A percentile compares a stretch with the other conserved stretches of the same genome.
Evolutionary conservation across 768 basidiomycete genomes (phyloP).

Genomic region (Tulasnella sp.): DNA sequence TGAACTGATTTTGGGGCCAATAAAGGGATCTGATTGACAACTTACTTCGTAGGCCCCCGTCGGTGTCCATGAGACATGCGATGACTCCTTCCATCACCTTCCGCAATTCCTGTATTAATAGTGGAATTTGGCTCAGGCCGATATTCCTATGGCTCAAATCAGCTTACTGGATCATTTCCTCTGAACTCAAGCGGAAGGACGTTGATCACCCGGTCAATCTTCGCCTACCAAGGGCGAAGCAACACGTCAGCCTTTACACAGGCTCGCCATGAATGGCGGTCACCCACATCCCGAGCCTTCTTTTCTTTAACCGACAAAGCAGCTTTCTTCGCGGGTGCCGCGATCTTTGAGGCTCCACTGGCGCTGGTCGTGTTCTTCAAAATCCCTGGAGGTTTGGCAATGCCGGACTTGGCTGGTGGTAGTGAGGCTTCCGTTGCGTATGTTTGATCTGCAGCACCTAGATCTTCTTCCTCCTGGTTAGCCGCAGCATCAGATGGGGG

Average conservation of each 20-base stretch:
- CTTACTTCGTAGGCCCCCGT: slow-evolving; percentile 52
- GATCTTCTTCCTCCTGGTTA: slow-evolving; percentile 24
- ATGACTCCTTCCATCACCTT: slow-evolving; percentile 73
- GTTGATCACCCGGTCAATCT: slow-evolving; percentile 56
- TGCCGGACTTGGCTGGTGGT: slow-evolving; percentile 21
- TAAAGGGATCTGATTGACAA: not conserved
- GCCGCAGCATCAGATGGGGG: slow-evolving; percentile 14
- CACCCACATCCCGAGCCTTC: slow-evolving; percentile 61
- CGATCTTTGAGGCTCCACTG: slow-evolving; percentile 32
- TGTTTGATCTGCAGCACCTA: not conserved
- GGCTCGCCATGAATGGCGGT: not conserved
- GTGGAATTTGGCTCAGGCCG: not conserved
- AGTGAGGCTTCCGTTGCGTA: not conserved
- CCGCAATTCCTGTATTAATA: slow-evolving; percentile 44
- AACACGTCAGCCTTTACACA: not conserved
- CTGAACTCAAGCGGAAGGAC: slow-evolving; percentile 82
- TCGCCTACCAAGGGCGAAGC: slow-evolving; percentile 31
- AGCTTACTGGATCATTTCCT: slow-evolving; percentile 70
- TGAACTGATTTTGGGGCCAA: not conserved
- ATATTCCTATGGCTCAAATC: not conserved
- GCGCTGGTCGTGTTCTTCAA: slow-evolving; percentile 29
- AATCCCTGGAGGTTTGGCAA: slow-evolving; percentile 26
- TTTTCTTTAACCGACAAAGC: slow-evolving; percentile 71
- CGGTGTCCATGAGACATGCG: slow-evolving; percentile 56
- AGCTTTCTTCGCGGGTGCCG: slow-evolving; percentile 45